A percentile compares a stretch with the other conserved stretches of the same genome.
Conservation (phyloP, 306 rosid species). For the Vigna reflexopilosa region DNA sequence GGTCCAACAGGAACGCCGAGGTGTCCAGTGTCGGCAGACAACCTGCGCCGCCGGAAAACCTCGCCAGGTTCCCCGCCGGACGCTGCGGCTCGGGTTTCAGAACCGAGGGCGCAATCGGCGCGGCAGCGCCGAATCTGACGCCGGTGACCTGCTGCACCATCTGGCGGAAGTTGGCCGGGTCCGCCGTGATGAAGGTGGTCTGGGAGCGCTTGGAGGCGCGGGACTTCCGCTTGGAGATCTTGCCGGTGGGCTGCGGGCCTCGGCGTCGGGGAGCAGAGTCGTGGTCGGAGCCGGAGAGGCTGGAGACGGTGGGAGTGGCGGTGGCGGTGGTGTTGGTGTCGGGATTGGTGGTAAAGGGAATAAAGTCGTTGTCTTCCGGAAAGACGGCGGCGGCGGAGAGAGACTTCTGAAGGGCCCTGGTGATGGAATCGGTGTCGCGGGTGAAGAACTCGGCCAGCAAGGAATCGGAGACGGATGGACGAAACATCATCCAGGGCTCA, state of each 20-base stretch:
- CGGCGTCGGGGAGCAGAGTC: conserved; percentile 53
- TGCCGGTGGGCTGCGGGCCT: conserved; percentile 43
- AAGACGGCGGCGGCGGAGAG: conserved; percentile 45
- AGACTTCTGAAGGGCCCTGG: conserved; percentile 72
- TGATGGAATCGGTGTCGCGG: conserved; percentile 62
- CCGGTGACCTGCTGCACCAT: conserved; percentile 99
- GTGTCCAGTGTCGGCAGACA: conserved; percentile 92
- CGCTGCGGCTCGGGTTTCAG: conserved; percentile 89
- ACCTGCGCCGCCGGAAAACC: conserved; percentile 36
- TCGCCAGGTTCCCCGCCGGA: conserved; percentile 1
- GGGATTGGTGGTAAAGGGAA: conserved; percentile 40
- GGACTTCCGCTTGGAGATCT: conserved; percentile 70
- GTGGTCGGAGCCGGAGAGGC: conserved; percentile 72
- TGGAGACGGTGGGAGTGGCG: conserved; percentile 63
- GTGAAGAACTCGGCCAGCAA: conserved; percentile 63
- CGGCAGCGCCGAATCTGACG: conserved; percentile 49
- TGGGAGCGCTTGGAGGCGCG: conserved; percentile 85
- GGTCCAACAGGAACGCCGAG: conserved; percentile 73
- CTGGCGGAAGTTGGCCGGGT: conserved; percentile 87
- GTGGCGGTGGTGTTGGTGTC: conserved; percentile 48
- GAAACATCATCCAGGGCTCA: conserved; percentile 58
- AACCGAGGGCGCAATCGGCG: conserved; percentile 53
- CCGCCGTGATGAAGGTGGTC: conserved; percentile 90
- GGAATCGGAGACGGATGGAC: conserved; percentile 51
- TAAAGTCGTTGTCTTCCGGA: conserved; percentile 10